Conservation (phyloP, 805 yeast species). For the Brettanomyces nanus region DNA sequence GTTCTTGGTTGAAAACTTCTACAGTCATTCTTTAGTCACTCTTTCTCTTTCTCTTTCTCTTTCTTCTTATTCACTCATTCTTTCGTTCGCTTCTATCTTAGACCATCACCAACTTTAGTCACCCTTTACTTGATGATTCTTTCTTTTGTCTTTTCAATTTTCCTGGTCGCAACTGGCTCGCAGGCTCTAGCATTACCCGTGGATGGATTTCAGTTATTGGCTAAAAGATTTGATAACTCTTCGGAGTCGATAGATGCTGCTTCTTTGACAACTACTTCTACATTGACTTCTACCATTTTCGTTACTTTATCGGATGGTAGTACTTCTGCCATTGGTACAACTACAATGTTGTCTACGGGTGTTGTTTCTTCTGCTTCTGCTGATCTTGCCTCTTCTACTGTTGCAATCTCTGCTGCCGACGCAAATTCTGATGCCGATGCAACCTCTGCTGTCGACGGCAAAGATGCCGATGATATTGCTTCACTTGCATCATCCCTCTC, state of each 20-base stretch:
- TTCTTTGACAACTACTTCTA: conserved; percentile 2
- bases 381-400: conserved; percentile 7
- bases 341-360: conserved; percentile 7
- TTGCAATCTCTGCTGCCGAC: conserved; percentile 2
- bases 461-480: conserved; percentile 6
- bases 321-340: conserved; percentile 5
- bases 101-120: too few relatives aligned
- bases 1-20: too few relatives aligned
- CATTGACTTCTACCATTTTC: conserved; percentile 11
- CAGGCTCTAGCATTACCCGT: too few relatives aligned
- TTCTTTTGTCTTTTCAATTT: too few relatives aligned
- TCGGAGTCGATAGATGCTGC: conserved; percentile 7
- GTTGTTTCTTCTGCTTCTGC: conserved; percentile 6
- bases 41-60: too few relatives aligned
- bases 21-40: too few relatives aligned
- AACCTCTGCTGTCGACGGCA: conserved; percentile 4
- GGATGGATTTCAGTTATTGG: too few relatives aligned
- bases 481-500: conserved; percentile 8
- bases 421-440: background rate
- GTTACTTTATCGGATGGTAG: conserved; percentile 6
- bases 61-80: too few relatives aligned
- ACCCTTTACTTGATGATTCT: too few relatives aligned
- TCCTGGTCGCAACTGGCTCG: too few relatives aligned
- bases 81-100: too few relatives aligned
- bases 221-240: conserved; percentile 19